Evolutionary conservation across 257 asterid species (phyloP), one percentile per base, ranked within the genome.

Genomic region (Paulownia fortunei): DNA sequence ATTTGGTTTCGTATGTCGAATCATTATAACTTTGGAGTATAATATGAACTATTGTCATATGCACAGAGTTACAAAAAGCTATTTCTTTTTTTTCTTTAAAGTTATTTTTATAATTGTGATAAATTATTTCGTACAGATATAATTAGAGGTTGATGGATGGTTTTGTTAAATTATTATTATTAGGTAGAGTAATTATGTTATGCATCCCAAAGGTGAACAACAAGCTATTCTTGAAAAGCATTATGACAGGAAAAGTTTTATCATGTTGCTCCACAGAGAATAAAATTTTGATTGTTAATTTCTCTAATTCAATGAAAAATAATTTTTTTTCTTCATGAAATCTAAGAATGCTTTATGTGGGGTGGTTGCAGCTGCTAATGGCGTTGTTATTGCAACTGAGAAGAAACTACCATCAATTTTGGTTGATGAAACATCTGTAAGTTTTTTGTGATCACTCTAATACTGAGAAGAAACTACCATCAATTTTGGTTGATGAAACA

Each of bases 301-400:
- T 34, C 15, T 36, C 23, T 68, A 32, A 11, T 32, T 10, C 30
- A n/a, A 12, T 9, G 44, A 5, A 42, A 2, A 16, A n/a, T 27
- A 8, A 15, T 4, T 65, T 26, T 21, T 18, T 61, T 6, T 27
- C 9, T 6, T 21, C 21, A n/a, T n/a, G n/a, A 54, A 18, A 58
- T 47, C 74, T 81, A 21, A 82, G 24, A 55, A n/a, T 32, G 23
- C 59, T 70, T 78, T 7, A 18, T 47, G 36, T 51, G 66, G 62
- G 78, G 23, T 82, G 69, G 39, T 80, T 89, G 88, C 96, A 92
- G 98, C 98, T 87, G 93, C 99, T 73, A 96, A 96, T 90, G 99
- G 99, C 15, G 99, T 96, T 76, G 98, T 96, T 72, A 93, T 96
- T 84, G 98, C 99, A 32, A 93, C 99, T 5, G 99, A 95, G 88